Conservation (phyloP, 768 basidiomycete genomes). For the Lactarius deliciosus region DNA sequence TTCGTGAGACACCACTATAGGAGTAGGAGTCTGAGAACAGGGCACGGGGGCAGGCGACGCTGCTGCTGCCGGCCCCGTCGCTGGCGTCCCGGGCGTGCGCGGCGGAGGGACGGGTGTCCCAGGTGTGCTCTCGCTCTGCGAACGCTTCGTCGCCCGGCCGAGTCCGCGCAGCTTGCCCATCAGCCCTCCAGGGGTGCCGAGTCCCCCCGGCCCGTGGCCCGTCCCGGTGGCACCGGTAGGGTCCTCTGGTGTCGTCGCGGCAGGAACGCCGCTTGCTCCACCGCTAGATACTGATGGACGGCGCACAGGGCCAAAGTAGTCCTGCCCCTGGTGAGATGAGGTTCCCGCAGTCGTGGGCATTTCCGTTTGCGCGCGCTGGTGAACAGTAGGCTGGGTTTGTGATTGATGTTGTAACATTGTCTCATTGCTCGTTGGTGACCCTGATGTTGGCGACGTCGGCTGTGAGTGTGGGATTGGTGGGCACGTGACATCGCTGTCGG, state of each 20-base stretch:
- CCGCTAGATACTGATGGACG: slow-evolving; percentile 46
- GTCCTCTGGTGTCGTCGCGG: slow-evolving; percentile 45
- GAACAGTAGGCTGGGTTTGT: neutral
- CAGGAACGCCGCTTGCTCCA: slow-evolving; percentile 37
- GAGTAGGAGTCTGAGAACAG: neutral
- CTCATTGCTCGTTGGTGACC: neutral
- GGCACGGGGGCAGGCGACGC: neutral
- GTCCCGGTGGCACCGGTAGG: slow-evolving; percentile 29
- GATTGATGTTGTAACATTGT: neutral
- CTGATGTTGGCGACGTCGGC: slow-evolving; percentile 29
- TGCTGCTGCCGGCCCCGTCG: neutral
- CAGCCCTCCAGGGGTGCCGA: slow-evolving; percentile 45
- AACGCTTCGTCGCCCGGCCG: slow-evolving; percentile 54
- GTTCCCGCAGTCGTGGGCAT: neutral
- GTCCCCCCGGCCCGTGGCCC: neutral
- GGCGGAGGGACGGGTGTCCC: slow-evolving; percentile 19
- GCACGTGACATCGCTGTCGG: slow-evolving; percentile 37
- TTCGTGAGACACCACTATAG: neutral
- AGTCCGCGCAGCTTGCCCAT: slow-evolving; percentile 82
- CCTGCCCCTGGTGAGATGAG: slow-evolving; percentile 35
- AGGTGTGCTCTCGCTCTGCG: slow-evolving; percentile 34
- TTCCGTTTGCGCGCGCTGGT: slow-evolving; percentile 15
- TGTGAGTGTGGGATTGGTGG: neutral
- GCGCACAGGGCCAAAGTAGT: slow-evolving; percentile 54
- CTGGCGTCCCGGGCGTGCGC: neutral